Evolutionary conservation across 179 eudicot genomes (phyloP).

Genomic region (Kewa caespitosa): DNA sequence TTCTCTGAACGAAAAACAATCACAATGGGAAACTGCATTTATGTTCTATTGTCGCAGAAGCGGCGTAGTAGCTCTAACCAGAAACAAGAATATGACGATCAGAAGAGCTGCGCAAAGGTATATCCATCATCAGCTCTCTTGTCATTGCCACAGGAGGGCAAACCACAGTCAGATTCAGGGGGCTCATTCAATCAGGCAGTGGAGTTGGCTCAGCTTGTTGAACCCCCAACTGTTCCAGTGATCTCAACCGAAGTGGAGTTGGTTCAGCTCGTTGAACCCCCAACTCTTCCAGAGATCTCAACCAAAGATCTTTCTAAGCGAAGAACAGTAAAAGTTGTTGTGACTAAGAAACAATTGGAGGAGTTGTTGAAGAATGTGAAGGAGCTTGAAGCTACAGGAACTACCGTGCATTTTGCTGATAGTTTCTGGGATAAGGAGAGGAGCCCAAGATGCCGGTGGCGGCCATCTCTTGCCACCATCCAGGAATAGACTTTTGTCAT

Average conservation of each 20-base stretch:
- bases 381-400: constrained; percentile 36
- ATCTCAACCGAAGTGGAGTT: not conserved
- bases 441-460: constrained; percentile 46
- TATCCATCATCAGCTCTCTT: constrained; percentile 23
- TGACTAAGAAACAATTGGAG: constrained; percentile 46
- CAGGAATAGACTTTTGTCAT: constrained; percentile 35
- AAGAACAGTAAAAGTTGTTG: constrained; percentile 42
- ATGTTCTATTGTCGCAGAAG: constrained; percentile 22
- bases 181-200: constrained; percentile 5
- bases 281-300: constrained; percentile 18
- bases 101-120: constrained; percentile 26
- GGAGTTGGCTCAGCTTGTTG: not conserved
- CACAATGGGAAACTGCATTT: constrained; percentile 53
- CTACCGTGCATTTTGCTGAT: constrained; percentile 31
- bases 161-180: not conserved
- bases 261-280: constrained; percentile 11
- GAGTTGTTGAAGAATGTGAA: constrained; percentile 36
- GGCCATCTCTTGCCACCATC: constrained; percentile 51
- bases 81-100: constrained; percentile 29
- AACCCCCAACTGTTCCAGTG: constrained; percentile 24
- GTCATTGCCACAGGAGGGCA: constrained; percentile 24
- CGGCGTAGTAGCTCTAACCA: constrained; percentile 8
- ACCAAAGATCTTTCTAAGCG: constrained; percentile 22
- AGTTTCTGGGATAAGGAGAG: constrained; percentile 27
- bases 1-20: not conserved